These are phyloP conservation scores for Cordyceps fumosorosea DNA, from an alignment of 2,329 filamentous ascomycete species.

Conservation along the genomic window DNA sequence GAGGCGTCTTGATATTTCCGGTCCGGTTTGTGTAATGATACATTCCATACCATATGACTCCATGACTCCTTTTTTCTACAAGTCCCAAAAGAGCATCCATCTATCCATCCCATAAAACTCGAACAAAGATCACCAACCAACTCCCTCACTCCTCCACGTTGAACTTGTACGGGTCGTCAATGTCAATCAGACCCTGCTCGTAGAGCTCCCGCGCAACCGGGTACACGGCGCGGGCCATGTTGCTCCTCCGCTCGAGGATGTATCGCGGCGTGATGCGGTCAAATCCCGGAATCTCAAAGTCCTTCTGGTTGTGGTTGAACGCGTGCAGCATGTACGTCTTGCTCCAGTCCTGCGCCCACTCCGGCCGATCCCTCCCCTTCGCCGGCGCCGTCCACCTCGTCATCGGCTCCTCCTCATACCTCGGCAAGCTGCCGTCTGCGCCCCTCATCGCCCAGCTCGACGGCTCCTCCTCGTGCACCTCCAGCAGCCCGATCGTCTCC, in stretches of 20 bases:
- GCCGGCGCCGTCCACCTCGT: background rate
- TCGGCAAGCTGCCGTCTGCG: background rate
- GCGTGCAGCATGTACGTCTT: slow-evolving; percentile 16
- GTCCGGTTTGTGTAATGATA: background rate
- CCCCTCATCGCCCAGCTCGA: background rate
- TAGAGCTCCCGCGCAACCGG: slow-evolving; percentile 16
- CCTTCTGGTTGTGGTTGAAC: slow-evolving; percentile 13
- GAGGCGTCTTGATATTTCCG: background rate
- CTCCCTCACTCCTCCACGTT: background rate
- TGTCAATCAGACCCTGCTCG: slow-evolving; percentile 12
- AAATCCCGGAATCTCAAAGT: slow-evolving; percentile 1
- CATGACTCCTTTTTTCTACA: background rate
- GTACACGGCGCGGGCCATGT: slow-evolving; percentile 17
- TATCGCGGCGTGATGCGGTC: slow-evolving; percentile 15
- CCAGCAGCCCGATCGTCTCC: slow-evolving; percentile 10
- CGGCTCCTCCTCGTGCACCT: slow-evolving; percentile 12
- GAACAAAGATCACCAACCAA: background rate
- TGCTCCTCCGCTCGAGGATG: slow-evolving; percentile 16
- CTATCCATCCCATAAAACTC: too few species aligned
- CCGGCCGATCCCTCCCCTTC: background rate
- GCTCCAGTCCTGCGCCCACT: slow-evolving; percentile 14
- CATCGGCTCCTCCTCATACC: background rate
- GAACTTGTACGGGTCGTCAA: slow-evolving; percentile 14
- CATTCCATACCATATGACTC: background rate
- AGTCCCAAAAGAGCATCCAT: background rate